Percentiles rank a stretch among this genome's conserved stretches.
Conservation (phyloP, 2,329 filamentous ascomycete species). For the Colletotrichum lini region DNA sequence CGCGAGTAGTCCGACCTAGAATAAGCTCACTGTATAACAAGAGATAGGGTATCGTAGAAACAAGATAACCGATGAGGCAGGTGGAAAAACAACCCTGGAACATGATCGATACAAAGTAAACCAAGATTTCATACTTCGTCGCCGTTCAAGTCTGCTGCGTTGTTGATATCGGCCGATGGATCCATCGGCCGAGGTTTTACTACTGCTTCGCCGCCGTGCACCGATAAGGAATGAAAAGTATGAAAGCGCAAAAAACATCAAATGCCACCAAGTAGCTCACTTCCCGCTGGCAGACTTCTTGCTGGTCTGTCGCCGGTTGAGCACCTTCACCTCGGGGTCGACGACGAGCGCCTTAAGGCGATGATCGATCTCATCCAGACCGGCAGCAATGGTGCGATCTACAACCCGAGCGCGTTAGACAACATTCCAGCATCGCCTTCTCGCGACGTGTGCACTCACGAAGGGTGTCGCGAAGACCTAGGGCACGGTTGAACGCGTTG, state of each 20-base stretch:
- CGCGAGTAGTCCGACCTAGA: background rate
- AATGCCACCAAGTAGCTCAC: background rate
- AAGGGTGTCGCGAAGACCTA: conserved; percentile 50
- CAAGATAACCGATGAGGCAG: background rate
- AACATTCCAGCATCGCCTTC: background rate
- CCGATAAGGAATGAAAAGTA: background rate
- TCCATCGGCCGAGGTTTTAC: too few species aligned
- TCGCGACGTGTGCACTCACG: conserved; percentile 49
- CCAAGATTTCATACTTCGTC: background rate
- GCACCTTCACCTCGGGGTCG: conserved; percentile 39
- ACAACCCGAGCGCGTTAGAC: background rate
- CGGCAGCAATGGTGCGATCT: conserved; percentile 23
- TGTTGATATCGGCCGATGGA: too few species aligned
- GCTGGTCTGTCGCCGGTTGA: conserved; percentile 12
- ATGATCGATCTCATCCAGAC: conserved; percentile 12
- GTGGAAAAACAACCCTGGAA: background rate
- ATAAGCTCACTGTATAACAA: background rate
- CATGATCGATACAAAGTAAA: background rate
- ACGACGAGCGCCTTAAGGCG: conserved; percentile 35
- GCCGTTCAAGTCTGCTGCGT: too few species aligned
- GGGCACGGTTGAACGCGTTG: conserved; percentile 16
- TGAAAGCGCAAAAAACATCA: background rate
- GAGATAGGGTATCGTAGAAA: background rate
- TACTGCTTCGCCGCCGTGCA: too few species aligned
- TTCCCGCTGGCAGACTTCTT: conserved; percentile 16